phyloP scores from a whole-genome alignment of 768 basidiomycete genomes.

The Lactifluus rugatus region DNA sequence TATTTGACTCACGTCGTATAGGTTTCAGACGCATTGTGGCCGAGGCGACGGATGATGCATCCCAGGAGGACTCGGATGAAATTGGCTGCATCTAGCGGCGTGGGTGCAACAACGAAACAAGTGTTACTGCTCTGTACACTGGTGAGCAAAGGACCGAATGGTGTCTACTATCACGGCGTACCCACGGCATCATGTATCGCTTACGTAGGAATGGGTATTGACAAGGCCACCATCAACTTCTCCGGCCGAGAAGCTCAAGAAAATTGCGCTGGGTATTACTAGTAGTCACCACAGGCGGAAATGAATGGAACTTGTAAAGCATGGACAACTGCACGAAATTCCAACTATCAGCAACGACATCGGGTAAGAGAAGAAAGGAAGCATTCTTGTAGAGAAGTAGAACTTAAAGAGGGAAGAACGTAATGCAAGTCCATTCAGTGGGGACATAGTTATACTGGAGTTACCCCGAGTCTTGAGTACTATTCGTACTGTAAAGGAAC shows the following conservation, averaged over 20 bases:
- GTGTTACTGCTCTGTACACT: conserved; percentile 1
- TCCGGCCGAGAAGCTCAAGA: conserved; percentile 13
- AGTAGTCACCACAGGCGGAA: conserved; percentile 26
- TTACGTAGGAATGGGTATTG: neutral
- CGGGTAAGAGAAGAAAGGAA: neutral
- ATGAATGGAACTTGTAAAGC: conserved; percentile 18
- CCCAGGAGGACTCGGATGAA: conserved; percentile 17
- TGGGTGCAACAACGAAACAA: conserved; percentile 15
- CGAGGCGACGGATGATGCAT: conserved; percentile 13
- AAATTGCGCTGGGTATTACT: conserved; percentile 16
- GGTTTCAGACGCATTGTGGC: conserved; percentile 16
- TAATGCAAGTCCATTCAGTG: conserved; percentile 29
- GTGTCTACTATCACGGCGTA: neutral
- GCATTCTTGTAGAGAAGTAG: conserved; percentile 25
- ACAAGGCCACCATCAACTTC: conserved; percentile 14
- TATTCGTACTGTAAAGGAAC: conserved; percentile 5
- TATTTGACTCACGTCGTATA: conserved; percentile 9
- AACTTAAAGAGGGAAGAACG: conserved; percentile 31
- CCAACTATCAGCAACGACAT: neutral
- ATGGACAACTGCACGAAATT: neutral
- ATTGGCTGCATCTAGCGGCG: conserved; percentile 17
- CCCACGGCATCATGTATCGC: conserved; percentile 16
- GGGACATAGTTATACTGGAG: conserved; percentile 29
- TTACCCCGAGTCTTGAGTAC: neutral
- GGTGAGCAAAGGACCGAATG: neutral